These are phyloP conservation scores for Ophioceras dolichostomum DNA, from an alignment of 2,329 filamentous ascomycete species.

Conservation along the genomic window DNA sequence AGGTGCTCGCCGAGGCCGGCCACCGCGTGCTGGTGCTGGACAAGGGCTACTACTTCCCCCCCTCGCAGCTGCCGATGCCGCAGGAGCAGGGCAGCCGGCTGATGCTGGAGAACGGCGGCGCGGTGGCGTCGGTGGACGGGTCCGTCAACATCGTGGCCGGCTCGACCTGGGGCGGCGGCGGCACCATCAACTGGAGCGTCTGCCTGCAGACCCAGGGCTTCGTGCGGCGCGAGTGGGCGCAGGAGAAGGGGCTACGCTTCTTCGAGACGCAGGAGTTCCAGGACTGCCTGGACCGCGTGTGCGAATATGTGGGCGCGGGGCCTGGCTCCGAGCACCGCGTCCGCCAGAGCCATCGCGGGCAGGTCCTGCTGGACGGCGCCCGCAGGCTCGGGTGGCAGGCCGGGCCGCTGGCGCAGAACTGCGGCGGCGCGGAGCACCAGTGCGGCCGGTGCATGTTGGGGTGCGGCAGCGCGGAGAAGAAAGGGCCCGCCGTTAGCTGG, in stretches of 20 bases:
- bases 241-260: constrained; percentile 50
- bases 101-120: constrained; percentile 58
- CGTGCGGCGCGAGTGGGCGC: constrained; percentile 73
- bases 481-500: constrained; percentile 65
- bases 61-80: constrained; percentile 62
- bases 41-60: constrained; percentile 66
- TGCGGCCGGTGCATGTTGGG: constrained; percentile 55
- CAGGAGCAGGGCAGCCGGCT: constrained; percentile 46
- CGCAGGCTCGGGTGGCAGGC: constrained; percentile 61
- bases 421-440: constrained; percentile 58
- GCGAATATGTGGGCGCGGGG: constrained; percentile 60
- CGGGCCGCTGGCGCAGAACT: constrained; percentile 66
- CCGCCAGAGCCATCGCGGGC: constrained; percentile 62
- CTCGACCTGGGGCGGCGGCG: constrained; percentile 72
- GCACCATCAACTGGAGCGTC: constrained; percentile 76
- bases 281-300: constrained; percentile 67
- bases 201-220: constrained; percentile 55
- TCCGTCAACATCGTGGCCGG: constrained; percentile 54
- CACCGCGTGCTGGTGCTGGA: constrained; percentile 57
- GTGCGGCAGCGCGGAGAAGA: constrained; percentile 59
- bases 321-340: constrained; percentile 42
- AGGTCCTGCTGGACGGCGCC: constrained; percentile 61
- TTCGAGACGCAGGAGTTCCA: constrained; percentile 68
- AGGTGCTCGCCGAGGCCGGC: constrained; percentile 67
- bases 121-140: constrained; percentile 40